These are phyloP conservation scores for Isabelozyma pseudorhagii DNA, from an alignment of 805 yeast species.

Conservation along the genomic window DNA sequence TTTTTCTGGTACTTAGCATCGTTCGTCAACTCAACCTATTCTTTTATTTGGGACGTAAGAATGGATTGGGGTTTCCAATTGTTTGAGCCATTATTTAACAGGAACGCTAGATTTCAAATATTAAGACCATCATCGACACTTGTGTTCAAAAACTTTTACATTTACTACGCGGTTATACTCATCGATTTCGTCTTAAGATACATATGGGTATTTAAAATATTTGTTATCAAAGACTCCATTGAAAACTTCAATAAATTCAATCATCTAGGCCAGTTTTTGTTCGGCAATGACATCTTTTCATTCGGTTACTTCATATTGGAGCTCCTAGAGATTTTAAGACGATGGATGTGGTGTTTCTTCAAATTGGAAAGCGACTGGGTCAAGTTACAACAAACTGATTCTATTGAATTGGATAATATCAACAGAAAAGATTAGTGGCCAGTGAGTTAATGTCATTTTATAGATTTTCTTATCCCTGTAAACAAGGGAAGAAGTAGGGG, in stretches of 20 bases:
- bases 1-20: constrained; percentile 43
- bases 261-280: constrained; percentile 26
- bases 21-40: constrained; percentile 66
- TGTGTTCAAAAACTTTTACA: constrained; percentile 20
- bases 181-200: constrained; percentile 68
- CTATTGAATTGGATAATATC: background rate
- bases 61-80: constrained; percentile 83
- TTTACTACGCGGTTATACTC: constrained; percentile 56
- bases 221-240: constrained; percentile 26
- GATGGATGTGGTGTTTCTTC: constrained; percentile 88
- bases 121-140: constrained; percentile 17
- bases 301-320: constrained; percentile 68
- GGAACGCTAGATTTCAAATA: constrained; percentile 5
- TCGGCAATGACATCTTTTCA: constrained; percentile 39
- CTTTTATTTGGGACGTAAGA: constrained; percentile 85
- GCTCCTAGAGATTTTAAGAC: constrained; percentile 69
- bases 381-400: constrained; percentile 18
- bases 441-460: background rate
- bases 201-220: constrained; percentile 66
- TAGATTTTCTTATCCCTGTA: background rate
- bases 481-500: too few relatives aligned
- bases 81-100: constrained; percentile 32
- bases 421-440: background rate
- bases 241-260: constrained; percentile 4
- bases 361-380: constrained; percentile 76